Evolutionary conservation across 2,329 filamentous ascomycete species (phyloP).

Genomic region (Chrysosporium keratinophilum): DNA sequence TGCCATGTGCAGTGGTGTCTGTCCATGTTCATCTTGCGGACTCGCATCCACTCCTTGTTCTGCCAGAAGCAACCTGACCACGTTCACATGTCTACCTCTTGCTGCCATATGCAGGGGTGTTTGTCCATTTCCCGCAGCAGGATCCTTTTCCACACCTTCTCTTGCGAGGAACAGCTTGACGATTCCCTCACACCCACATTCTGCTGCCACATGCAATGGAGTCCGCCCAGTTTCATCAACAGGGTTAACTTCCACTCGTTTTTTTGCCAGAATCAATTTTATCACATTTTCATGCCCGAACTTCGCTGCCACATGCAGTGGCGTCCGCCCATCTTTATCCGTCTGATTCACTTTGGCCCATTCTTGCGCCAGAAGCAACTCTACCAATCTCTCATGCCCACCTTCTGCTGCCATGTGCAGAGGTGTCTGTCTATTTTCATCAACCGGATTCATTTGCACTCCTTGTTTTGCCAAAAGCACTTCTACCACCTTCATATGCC

Average conservation of each 20-base stretch:
- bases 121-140: neutral
- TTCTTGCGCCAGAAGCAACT: neutral
- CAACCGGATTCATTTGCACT: neutral
- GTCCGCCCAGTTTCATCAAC: neutral
- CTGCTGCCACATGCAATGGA: conserved; percentile 7
- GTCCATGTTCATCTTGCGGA: neutral
- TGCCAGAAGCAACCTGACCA: neutral
- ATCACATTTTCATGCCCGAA: neutral
- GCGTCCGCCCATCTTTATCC: neutral
- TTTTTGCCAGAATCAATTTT: neutral
- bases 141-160: neutral
- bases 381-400: neutral
- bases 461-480: neutral
- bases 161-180: neutral
- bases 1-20: conserved; percentile 10
- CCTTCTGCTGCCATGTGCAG: conserved; percentile 9
- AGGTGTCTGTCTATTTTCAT: conserved; percentile 3
- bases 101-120: conserved; percentile 2
- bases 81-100: neutral
- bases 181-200: neutral
- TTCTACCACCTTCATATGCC: neutral
- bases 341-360: neutral
- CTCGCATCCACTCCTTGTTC: neutral
- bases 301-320: conserved; percentile 1
- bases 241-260: neutral